Base-by-base conservation (phyloP, 495 filamentous ascomycete species). In the Penicilliopsis zonata region DNA sequence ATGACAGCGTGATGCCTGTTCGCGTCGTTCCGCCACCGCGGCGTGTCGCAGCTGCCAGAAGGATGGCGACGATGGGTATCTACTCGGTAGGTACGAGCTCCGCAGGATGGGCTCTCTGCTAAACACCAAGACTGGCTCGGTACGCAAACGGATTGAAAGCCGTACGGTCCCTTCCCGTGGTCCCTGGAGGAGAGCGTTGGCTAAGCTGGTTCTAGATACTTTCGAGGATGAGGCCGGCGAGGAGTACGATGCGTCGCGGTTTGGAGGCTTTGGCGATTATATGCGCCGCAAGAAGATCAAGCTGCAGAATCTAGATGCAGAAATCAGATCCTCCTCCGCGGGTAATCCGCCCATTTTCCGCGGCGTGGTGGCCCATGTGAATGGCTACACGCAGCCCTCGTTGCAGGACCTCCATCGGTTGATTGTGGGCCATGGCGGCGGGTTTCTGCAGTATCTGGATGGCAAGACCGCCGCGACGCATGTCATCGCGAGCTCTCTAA, bases 231-330 rank as follows among this genome's bases (percentile, higher is more conserved):
- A 94, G 48, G 71, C 69, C 12, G 90, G 88, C 34, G 87, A 94
- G 37, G 90, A 95, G 57, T 98, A 98, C 57, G 78, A 76, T 35
- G 71, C 66, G 1, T 94, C 86, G 22, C 73, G 67, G 31, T 96
- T 94, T 48, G 86, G 86, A 4, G 87, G 86, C 2, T 85, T 94
- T 46, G 57, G 67, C 12, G 86, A 94, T 40, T 98, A 96, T 48
- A 86, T 92, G 49, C 74, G 85, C 25, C 75, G 85, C 33, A 98
- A 98, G 57, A 93, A 94, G 55, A 73, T 87, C 47, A 98, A 98
- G 44, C 65, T 98, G 4, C 90, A 95, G 51, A 95, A 95, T 41
- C 73, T 86, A 30, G 87, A 96, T 52, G 75, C 75, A 3, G 73
- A 94, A 42, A 59, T 94, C 13, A 79, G 86, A 35, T 63, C 72